These are phyloP conservation scores for Tephrocybe sp. DNA, from an alignment of 768 basidiomycete genomes.

Conservation along the genomic window DNA sequence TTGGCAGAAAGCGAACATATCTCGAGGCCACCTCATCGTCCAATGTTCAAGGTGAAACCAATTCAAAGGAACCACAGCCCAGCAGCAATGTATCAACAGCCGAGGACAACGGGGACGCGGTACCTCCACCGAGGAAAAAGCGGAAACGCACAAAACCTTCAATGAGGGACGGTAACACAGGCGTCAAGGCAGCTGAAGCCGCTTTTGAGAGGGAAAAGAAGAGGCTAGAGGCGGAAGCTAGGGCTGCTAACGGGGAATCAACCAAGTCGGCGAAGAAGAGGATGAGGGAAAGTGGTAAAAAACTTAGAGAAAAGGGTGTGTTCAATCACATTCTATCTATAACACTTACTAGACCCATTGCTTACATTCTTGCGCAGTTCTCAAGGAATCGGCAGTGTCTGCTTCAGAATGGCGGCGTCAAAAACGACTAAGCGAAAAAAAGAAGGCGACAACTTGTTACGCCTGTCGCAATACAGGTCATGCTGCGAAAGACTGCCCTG, in stretches of 20 bases:
- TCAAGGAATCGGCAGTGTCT: conserved; percentile 4
- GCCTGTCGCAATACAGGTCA: conserved; percentile 86
- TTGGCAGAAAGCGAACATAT: conserved; percentile 74
- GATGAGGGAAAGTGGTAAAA: conserved; percentile 26
- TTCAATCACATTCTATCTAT: conserved; percentile 18
- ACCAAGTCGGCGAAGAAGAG: conserved; percentile 33
- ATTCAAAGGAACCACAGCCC: neutral
- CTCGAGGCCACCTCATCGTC: conserved; percentile 57
- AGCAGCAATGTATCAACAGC: conserved; percentile 1
- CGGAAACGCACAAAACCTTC: conserved; percentile 54
- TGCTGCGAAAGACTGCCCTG: conserved; percentile 79
- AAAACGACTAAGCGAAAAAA: conserved; percentile 59
- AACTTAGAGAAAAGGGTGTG: conserved; percentile 27
- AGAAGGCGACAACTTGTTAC: conserved; percentile 71
- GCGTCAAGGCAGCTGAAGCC: conserved; percentile 25
- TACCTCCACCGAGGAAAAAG: conserved; percentile 52
- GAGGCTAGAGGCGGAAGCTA: conserved; percentile 7
- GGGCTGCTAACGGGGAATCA: conserved; percentile 17
- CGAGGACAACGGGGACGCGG: conserved; percentile 13
- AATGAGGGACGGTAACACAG: conserved; percentile 37
- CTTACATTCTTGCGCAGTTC: neutral
- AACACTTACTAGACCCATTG: no score
- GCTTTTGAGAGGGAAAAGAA: conserved; percentile 14
- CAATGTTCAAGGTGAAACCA: conserved; percentile 19
- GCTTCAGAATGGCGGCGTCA: conserved; percentile 61